Conservation (phyloP, 352 stramenopile species). For the Phytophthora pistaciae region DNA sequence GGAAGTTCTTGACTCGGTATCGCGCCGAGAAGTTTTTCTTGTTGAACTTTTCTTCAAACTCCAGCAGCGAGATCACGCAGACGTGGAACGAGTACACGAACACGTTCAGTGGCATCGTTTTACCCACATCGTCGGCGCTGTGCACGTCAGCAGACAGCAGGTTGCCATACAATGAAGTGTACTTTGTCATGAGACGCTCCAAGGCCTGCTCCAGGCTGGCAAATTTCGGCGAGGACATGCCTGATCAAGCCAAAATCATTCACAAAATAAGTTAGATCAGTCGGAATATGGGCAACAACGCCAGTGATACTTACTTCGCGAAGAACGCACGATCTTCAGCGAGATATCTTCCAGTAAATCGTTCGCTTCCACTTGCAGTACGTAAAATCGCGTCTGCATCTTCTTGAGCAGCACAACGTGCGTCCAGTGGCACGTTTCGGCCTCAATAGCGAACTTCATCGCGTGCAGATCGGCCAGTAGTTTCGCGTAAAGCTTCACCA, state of each 20-base stretch:
- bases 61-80: slow-evolving; percentile 64
- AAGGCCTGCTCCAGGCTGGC: slow-evolving; percentile 59
- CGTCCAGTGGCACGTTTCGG: slow-evolving; percentile 68
- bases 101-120: slow-evolving; percentile 80
- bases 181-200: slow-evolving; percentile 64
- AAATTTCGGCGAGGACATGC: slow-evolving; percentile 61
- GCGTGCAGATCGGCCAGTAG: slow-evolving; percentile 68
- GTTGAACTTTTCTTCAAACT: slow-evolving; percentile 80
- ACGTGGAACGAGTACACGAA: slow-evolving; percentile 87
- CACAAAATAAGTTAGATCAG: slow-evolving; percentile 6
- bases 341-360: slow-evolving; percentile 79
- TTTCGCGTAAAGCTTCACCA: slow-evolving; percentile 66
- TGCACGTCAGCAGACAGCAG: slow-evolving; percentile 51
- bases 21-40: slow-evolving; percentile 69
- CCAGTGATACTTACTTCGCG: slow-evolving; percentile 26
- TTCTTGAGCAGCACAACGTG: slow-evolving; percentile 70
- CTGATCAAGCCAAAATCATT: slow-evolving; percentile 10
- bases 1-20: slow-evolving; percentile 65
- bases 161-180: slow-evolving; percentile 63
- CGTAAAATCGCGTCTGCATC: slow-evolving; percentile 74
- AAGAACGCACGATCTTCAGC: slow-evolving; percentile 37
- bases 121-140: slow-evolving; percentile 58
- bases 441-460: slow-evolving; percentile 81
- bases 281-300: background rate
- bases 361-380: slow-evolving; percentile 71